Evolutionary conservation across 2,329 filamentous ascomycete genomes (phyloP).

Genomic region (Orbilia quercus): DNA sequence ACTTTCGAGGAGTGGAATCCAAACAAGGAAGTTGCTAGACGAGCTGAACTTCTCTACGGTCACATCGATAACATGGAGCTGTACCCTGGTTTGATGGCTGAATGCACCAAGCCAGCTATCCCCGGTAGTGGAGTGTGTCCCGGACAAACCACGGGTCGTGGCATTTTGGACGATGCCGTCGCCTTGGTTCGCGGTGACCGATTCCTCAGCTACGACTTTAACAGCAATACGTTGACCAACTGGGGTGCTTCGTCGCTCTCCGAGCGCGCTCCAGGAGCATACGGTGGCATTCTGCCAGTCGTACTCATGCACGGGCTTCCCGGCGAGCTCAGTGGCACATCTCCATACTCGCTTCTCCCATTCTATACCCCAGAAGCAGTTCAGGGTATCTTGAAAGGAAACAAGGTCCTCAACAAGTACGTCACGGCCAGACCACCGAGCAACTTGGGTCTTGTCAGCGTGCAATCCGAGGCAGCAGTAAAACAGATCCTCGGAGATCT

Average conservation of each 20-base stretch:
- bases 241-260: conserved; percentile 65
- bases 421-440: conserved; percentile 63
- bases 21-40: conserved; percentile 66
- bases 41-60: conserved; percentile 66
- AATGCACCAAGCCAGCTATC: conserved; percentile 61
- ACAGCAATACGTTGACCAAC: conserved; percentile 66
- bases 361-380: conserved; percentile 52
- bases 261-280: conserved; percentile 41
- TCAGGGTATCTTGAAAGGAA: conserved; percentile 46
- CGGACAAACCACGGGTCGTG: conserved; percentile 67
- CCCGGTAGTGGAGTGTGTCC: conserved; percentile 49
- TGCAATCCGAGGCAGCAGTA: conserved; percentile 67
- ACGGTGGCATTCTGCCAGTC: conserved; percentile 49
- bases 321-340: conserved; percentile 38
- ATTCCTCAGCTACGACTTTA: conserved; percentile 68
- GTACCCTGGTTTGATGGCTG: conserved; percentile 71
- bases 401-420: conserved; percentile 47
- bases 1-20: conserved; percentile 68
- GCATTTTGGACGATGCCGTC: conserved; percentile 72
- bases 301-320: conserved; percentile 46
- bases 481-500: conserved; percentile 67
- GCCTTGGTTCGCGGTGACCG: conserved; percentile 71
- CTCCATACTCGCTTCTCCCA: conserved; percentile 41
- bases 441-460: conserved; percentile 64
- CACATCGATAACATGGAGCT: conserved; percentile 69